These are phyloP conservation scores for Hanseniaspora nectarophila DNA, from an alignment of 805 yeast species.

Conservation along the genomic window DNA sequence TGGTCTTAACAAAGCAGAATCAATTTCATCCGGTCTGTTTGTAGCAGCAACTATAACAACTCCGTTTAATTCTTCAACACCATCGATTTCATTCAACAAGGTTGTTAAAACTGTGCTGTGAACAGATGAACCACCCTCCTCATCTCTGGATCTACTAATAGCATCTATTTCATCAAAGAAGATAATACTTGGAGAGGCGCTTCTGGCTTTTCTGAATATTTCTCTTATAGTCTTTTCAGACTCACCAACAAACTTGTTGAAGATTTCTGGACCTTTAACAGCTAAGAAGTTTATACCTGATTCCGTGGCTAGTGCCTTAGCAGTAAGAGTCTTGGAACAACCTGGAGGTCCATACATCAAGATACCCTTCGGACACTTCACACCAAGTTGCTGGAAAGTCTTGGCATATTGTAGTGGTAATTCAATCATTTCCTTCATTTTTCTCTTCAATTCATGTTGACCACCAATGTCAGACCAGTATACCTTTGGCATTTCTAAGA, in stretches of 20 bases:
- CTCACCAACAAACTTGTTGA: constrained; percentile 93
- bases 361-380: constrained; percentile 86
- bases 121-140: constrained; percentile 49
- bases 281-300: constrained; percentile 88
- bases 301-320: constrained; percentile 91
- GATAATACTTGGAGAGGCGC: constrained; percentile 87
- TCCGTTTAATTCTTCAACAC: constrained; percentile 88
- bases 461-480: constrained; percentile 95
- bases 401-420: constrained; percentile 76
- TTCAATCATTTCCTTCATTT: constrained; percentile 81
- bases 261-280: constrained; percentile 92
- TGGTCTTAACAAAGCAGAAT: constrained; percentile 85
- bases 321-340: constrained; percentile 88
- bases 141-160: constrained; percentile 62
- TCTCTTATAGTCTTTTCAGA: constrained; percentile 88
- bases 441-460: constrained; percentile 67
- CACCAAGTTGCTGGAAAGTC: constrained; percentile 64
- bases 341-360: constrained; percentile 96
- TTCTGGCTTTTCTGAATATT: constrained; percentile 83
- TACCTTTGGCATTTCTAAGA: constrained; percentile 87
- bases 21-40: constrained; percentile 86
- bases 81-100: constrained; percentile 87
- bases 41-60: constrained; percentile 95
- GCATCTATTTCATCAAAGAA: constrained; percentile 98
- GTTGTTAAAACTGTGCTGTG: constrained; percentile 83